Evolutionary conservation across 129 eudicot species (phyloP), one percentile per base, ranked within the genome.

Genomic region (Arctium minus): DNA sequence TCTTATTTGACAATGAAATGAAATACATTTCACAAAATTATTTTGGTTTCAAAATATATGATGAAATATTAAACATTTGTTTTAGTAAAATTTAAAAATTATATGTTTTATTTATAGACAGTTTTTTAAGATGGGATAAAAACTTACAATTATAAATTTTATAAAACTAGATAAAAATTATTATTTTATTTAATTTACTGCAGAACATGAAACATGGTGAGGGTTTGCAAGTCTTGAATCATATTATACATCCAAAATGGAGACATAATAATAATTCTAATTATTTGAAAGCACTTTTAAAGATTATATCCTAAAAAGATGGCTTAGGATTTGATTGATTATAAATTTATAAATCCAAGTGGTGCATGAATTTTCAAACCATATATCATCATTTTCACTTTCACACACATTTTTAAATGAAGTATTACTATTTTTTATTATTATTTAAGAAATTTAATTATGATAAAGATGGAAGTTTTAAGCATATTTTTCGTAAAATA

Each of bases 201-300:
- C 3, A 42, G 18, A 71, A 72, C 81, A 76, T 82, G 81, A 84
- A 84, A 67, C 79, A 65, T 73, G 84, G 79, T 79, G 83, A 84
- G 74, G 22, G 48, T 79, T 7, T 72, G 64, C 79, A 8, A 73
- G 83, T 79, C 72, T 65, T 73, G 80, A 84, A 79, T 73, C 44
- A 79, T 40, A 33, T 12, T 62, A 70, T 62, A 73, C 15, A 69
- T 50, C 87, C 33, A 46, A 79, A 79, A 42, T 44, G 83, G 80
- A 37, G 53, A 65, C 87, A 79, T 17, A 70, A 35, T 77, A 31
- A 83, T 83, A 76, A 13, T 71, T 76, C 40, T 83, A 70, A 70
- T 83, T 38, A 77, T 83, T 72, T 72, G 53, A 72, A 65, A 32
- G 39, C 48, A 33, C 79, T 32, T 62, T 84, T 67, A 40, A 60